Base-by-base conservation (phyloP, 148 eudicot species). In the Oxyria digyna region DNA sequence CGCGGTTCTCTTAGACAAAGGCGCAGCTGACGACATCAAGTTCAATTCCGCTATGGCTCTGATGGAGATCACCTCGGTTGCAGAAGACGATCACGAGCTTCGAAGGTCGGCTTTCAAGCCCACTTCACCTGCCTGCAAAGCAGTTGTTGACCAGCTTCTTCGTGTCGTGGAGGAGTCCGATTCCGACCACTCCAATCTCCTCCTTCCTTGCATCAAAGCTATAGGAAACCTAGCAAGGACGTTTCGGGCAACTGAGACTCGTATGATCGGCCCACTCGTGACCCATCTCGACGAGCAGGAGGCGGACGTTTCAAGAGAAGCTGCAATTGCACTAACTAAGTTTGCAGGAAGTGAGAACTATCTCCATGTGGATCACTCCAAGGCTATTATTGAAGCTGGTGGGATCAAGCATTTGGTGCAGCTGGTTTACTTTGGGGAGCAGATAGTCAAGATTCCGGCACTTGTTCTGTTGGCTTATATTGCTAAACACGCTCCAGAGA, bases 51-150 rank as follows among this genome's bases (percentile, higher is more conserved):
- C 95, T n/a, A 85, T 87, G 96, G 91, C 98, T 1, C 69, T 93
- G 46, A 87, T 87, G 90, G 96, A 93, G 81, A 89, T 89, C 76
- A 87, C 96, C 0, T 84, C 95, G 0, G 95, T 93, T 20, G 98
- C 98, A 11, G 98, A 89, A 46, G 80, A 82, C 41, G 98, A 93
- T 54, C 45, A 91, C 9, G 98, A 89, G n/a, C 80, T 93, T 48
- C 81, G 96, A 67, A 49, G 95, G 42, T 79, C 96, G 0, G 94
- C 91, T 0, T 93, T 93, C 74, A 93, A 89, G 85, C 98, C 98
- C 13, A 87, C 83, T 52, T 78, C 96, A 0, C 96, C 96, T 0
- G 91, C 95, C 9, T 93, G 98, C 76, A 89, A 87, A 54, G 91
- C 96, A 0, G 95, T 89, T 4, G 85, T 93, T 14, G 96, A 93